Conservation (phyloP, 176 grass and related monocot genomes). For the Avena eriantha region DNA sequence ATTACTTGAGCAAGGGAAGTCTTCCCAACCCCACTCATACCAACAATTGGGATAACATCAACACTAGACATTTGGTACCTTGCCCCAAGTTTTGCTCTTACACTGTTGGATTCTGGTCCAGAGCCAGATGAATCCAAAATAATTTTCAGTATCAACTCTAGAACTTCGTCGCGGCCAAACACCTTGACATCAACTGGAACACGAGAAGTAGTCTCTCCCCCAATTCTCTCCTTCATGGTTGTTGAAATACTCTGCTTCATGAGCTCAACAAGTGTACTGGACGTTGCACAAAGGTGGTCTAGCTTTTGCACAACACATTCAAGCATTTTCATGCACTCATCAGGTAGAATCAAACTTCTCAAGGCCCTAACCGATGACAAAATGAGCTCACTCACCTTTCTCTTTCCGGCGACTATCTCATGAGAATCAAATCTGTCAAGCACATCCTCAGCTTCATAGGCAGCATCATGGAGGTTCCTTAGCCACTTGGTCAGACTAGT, state of each 20-base stretch:
- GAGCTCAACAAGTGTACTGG: not conserved
- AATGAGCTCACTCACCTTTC: not conserved
- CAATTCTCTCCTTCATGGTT: not conserved
- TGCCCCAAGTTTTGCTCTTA: constrained; percentile 17
- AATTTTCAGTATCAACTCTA: not conserved
- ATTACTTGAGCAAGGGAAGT: constrained; percentile 2
- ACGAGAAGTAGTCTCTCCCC: constrained; percentile 14
- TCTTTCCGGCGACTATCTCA: not conserved
- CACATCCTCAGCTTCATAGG: not conserved
- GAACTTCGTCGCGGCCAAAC: not conserved
- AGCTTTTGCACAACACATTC: constrained; percentile 1
- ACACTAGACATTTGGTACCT: not conserved
- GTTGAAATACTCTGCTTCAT: not conserved
- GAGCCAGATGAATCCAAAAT: not conserved
- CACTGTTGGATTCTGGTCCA: not conserved
- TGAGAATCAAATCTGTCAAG: not conserved
- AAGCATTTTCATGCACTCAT: not conserved
- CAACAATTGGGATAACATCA: constrained; percentile 28
- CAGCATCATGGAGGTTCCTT: not conserved
- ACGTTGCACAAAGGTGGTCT: not conserved
- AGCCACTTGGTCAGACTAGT: no score
- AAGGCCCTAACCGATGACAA: not conserved
- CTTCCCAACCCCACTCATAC: constrained; percentile 16
- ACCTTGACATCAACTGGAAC: not conserved
- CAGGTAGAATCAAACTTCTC: not conserved